Evolutionary conservation across 2,329 filamentous ascomycete genomes (phyloP), one percentile per base, ranked within the genome.

Genomic region (Penicillium sp.): DNA sequence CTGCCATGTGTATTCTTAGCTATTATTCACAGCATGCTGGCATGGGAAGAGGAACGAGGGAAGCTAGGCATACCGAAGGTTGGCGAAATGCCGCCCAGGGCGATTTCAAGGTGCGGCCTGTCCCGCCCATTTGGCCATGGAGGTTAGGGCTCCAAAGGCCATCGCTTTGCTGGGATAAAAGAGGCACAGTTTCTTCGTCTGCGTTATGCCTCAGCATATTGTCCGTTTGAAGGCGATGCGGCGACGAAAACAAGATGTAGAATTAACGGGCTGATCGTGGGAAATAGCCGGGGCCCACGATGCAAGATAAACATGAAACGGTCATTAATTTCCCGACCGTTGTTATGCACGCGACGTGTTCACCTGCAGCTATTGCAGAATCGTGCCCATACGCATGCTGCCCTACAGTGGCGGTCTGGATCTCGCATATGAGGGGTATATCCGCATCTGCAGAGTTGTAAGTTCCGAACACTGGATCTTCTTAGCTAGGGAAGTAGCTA

Each of bases 301-400:
- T n/a, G n/a, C n/a, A n/a, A n/a, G n/a, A n/a, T n/a, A n/a, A n/a
- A n/a, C n/a, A n/a, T n/a, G n/a, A n/a, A n/a, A n/a, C n/a, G n/a
- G n/a, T n/a, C n/a, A n/a, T n/a, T n/a, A n/a, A n/a, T n/a, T n/a
- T n/a, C n/a, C n/a, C 37, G 24, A 24, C 37, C 37, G 37, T 41
- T 41, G 37, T n/a, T 15, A 41, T 41, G 37, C 37, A 41, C 37
- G 37, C 37, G 37, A 41, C 37, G 37, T 41, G 37, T 41, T 24
- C 37, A 10, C 37, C 37, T 41, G 37, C 37, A 41, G 37, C 26
- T 10, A 6, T 27, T n/a, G n/a, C n/a, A n/a, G n/a, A n/a, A n/a
- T n/a, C n/a, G n/a, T n/a, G n/a, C n/a, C n/a, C n/a, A n/a, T n/a
- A n/a, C n/a, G 26, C 26, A 27, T 27, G 26, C 26, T 27, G 7